A percentile compares a stretch with the other conserved stretches of the same genome.
Evolutionary conservation across 2,329 filamentous ascomycete species (phyloP).

Genomic region (Bipolaris bicolor): DNA sequence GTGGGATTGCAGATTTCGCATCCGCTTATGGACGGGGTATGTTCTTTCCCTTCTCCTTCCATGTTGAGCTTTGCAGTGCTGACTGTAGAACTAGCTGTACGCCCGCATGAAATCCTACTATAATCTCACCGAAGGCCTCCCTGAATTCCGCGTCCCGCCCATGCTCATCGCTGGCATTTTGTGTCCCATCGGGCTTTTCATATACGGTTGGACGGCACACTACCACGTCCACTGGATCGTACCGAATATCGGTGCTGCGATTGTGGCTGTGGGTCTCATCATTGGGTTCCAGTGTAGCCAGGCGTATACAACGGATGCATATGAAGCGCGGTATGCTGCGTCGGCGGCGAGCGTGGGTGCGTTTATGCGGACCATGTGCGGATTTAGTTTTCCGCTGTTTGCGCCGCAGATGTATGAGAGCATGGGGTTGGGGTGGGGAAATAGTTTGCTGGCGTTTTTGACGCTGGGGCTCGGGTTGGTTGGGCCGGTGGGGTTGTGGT

Average conservation of each 20-base stretch:
- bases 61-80: no score
- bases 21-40: slow-evolving; percentile 53
- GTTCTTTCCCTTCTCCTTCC: no score
- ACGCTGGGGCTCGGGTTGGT: slow-evolving; percentile 56
- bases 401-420: slow-evolving; percentile 63
- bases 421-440: slow-evolving; percentile 66
- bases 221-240: slow-evolving; percentile 62
- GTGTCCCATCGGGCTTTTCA: slow-evolving; percentile 54
- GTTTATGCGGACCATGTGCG: slow-evolving; percentile 61
- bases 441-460: slow-evolving; percentile 60
- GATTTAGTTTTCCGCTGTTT: slow-evolving; percentile 63
- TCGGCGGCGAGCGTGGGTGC: slow-evolving; percentile 66
- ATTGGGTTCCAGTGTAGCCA: slow-evolving; percentile 64
- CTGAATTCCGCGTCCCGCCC: slow-evolving; percentile 56
- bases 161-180: slow-evolving; percentile 63
- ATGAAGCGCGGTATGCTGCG: slow-evolving; percentile 53
- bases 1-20: slow-evolving; percentile 50
- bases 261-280: slow-evolving; percentile 58
- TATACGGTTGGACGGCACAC: slow-evolving; percentile 63
- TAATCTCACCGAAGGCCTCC: slow-evolving; percentile 40
- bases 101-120: slow-evolving; percentile 32
- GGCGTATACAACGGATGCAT: slow-evolving; percentile 69
- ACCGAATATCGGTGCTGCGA: slow-evolving; percentile 58
- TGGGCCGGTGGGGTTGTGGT: slow-evolving; percentile 54
- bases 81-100: slow-evolving; percentile 26